Evolutionary conservation across 768 basidiomycete species (phyloP), one percentile per base, ranked within the genome.

Genomic region (Pisolithus sp.): DNA sequence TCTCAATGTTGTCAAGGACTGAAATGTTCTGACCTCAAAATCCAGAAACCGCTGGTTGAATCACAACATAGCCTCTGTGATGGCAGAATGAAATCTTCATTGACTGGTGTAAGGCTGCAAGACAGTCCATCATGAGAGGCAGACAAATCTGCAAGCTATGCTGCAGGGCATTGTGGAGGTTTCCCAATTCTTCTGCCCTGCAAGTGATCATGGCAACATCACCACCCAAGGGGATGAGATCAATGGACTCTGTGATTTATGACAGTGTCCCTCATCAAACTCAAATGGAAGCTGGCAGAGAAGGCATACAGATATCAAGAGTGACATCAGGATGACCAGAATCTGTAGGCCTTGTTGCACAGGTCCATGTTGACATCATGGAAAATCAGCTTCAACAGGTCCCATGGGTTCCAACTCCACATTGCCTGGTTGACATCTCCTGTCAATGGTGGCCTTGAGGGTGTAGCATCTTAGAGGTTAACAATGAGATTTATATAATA

Each of bases 71-170:
- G 81, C 78, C 61, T 95, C 93, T 9, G 85, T 78, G 20, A 81
- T 81, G 40, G 77, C 71, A 26, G 86, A n/a, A 84, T 10, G 73
- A 71, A 67, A 5, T 17, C 7, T 95, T 95, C 51, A 83, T 72
- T 52, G 79, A 80, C 51, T 85, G 85, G 59, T 95, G 88, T 17
- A 94, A 80, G 10, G 78, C 82, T 44, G 88, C 86, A 23, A 98
- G 80, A 24, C 86, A 82, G 62, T 93, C 92, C 95, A 97, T 99
- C 20, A 90, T 87, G 38, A 93, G 78, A 34, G 89, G 81, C 46
- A 98, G 77, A 66, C 95, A 89, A 2, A 81, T 80, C 60, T 92
- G 91, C 66, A 98, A 69, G 71, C 94, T 97, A 57, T 87, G 82
- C 60, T 93, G 89, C 60, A 96, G 72, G 2, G 89, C 79, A 58